Base-by-base conservation (phyloP, 192 early-diverging fungal genomes). In the Backusella tuberculispora region DNA sequence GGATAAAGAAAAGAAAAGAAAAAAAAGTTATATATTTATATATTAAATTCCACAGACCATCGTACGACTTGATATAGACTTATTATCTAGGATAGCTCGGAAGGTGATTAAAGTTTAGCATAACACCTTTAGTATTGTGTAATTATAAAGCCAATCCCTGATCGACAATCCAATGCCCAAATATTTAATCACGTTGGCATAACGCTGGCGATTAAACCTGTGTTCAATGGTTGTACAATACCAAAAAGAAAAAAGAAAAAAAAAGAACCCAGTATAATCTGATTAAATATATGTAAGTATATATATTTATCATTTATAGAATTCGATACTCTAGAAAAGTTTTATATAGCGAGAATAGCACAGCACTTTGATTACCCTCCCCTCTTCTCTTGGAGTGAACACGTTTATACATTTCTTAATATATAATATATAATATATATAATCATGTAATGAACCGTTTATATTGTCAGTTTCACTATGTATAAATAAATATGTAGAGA, bases 251-350 rank as follows among this genome's bases (percentile, higher is more conserved):
- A 56, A 56, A 56, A 56, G n/a, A n/a, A n/a, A n/a, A n/a, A n/a
- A n/a, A n/a, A n/a, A n/a, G n/a, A n/a, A n/a, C n/a, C n/a, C n/a
- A 34, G 29, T 2, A 34, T 34, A 34, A 24, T 60, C 53, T 26
- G 53, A 60, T 60, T 60, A 60, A 60, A 60, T 60, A 60, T 60
- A 29, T 56, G 53, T 60, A 56, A 24, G 9, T 56, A 6, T 50
- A 12, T 50, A 50, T 50, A 19, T 50, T 34, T 34, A 34, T 34
- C 29, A 34, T 34, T 34, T 34, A 34, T 34, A 34, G 29, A 34
- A 34, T 34, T 34, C 29, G 29, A 34, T 34, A 34, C 29, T 34
- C 29, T 2, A 34, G 29, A 34, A 34, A 34, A 34, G 29, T 34
- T 34, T 2, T 34, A 34, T 34, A 34, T 34, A 34, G 29, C 29